Conservation (phyloP, 305 asterid genomes). For the Fraxinus baroniana region DNA sequence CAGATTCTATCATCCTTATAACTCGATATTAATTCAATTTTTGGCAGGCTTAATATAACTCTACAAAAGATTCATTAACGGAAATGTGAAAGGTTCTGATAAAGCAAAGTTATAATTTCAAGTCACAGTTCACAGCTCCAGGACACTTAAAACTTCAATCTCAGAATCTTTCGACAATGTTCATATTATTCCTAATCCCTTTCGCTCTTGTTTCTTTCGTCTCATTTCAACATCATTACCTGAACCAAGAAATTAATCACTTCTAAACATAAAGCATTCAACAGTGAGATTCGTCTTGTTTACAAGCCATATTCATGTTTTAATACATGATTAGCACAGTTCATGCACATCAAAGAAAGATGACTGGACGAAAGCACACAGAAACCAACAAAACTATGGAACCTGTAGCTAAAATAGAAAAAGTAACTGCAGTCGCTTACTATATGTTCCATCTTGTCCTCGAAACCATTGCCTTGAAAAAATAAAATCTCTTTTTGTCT, state of each 20-base stretch:
- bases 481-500: slow-evolving; percentile 79
- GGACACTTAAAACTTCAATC: slow-evolving; percentile 8
- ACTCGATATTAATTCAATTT: not conserved
- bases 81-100: not conserved
- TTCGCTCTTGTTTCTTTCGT: not conserved
- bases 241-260: not conserved
- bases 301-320: not conserved
- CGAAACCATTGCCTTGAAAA: slow-evolving; percentile 96
- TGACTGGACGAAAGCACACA: slow-evolving; percentile 9
- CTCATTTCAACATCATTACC: not conserved
- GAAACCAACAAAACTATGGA: not conserved
- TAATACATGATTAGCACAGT: slow-evolving; percentile 20
- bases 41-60: slow-evolving; percentile 8
- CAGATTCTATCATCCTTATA: not conserved
- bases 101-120: not conserved
- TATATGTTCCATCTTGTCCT: slow-evolving; percentile 96
- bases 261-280: slow-evolving; percentile 11
- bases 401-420: slow-evolving; percentile 3
- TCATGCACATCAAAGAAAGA: slow-evolving; percentile 17
- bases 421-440: slow-evolving; percentile 45
- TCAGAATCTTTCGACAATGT: slow-evolving; percentile 13
- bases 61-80: not conserved
- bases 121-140: slow-evolving; percentile 12
- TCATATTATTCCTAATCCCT: slow-evolving; percentile 1
- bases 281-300: not conserved